A percentile compares a stretch with the other conserved stretches of the same genome.
Evolutionary conservation across 2,329 filamentous ascomycete genomes (phyloP).

Genomic region (Emergomyces africanus): DNA sequence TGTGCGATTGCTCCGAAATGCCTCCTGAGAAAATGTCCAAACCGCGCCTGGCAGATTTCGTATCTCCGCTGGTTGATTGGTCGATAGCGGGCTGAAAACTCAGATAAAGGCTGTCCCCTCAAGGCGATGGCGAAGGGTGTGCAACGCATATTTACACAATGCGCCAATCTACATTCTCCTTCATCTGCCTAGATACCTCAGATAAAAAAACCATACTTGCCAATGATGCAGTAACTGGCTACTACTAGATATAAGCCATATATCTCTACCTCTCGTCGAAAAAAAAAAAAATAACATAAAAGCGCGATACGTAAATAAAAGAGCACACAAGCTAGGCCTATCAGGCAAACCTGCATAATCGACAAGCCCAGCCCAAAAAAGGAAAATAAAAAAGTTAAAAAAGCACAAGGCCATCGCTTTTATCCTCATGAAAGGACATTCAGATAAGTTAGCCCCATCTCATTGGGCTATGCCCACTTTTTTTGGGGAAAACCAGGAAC

Average conservation of each 20-base stretch:
- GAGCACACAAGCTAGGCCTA: too few relatives aligned
- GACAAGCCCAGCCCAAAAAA: not conserved
- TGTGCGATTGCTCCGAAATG: not conserved
- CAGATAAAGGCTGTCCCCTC: not conserved
- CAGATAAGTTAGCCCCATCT: not conserved
- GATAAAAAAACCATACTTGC: not conserved
- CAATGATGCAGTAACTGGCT: not conserved
- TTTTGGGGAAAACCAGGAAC: not conserved
- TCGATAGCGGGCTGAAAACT: conserved; percentile 6
- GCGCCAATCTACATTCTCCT: not conserved
- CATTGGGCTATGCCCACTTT: not conserved
- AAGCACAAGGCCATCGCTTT: not conserved
- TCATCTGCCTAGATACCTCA: not conserved
- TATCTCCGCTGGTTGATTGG: conserved; percentile 6
- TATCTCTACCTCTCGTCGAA: not conserved
- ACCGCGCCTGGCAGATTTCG: not conserved
- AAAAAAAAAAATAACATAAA: not conserved
- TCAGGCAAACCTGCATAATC: too few relatives aligned
- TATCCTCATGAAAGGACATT: too few relatives aligned
- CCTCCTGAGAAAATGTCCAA: not conserved
- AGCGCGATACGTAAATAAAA: too few relatives aligned
- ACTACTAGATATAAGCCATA: not conserved
- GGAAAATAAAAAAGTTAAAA: not conserved
- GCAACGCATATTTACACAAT: not conserved
- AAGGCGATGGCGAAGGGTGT: not conserved